Evolutionary conservation across 352 stramenopile species (phyloP), one percentile per base, ranked within the genome.

Genomic region (Thalassiosira exigua): DNA sequence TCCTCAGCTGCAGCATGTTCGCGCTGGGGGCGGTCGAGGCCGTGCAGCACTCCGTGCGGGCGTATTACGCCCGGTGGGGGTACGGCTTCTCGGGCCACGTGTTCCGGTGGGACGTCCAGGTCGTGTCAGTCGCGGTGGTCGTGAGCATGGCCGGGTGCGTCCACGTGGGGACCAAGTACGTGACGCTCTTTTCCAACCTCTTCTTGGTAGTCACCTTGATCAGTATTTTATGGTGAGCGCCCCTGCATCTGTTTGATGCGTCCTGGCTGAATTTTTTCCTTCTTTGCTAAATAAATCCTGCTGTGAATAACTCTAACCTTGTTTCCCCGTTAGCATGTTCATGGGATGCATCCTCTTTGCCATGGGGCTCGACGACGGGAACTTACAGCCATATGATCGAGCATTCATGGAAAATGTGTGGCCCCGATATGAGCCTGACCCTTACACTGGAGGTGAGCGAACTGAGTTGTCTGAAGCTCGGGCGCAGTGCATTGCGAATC

Each of bases 11-110:
- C 14, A 82, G 77, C 21, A 85, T 95, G 75, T 94, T 93, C 77
- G 79, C 90, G 0, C 68, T 95, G 24, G 91, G 91, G 21, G 86
- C 84, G 1, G 84, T 92, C 14, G 91, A 95, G 65, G 83, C 84
- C 22, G 75, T 95, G 36, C 85, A 90, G 59, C 74, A 73, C 22
- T 83, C 81, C 4, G 90, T 94, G 52, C 46, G 69, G 17, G 58
- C 58, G 7, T 74, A 73, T 64, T 73, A 78, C 39, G 60, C 70
- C 0, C 33, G 70, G 57, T 70, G 65, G 62, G 71, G 71, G 7
- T 78, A 78, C 50, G 69, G 70, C 21, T 79, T 75, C 44, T 67
- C 61, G 12, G 70, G 70, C 22, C 70, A 79, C 33, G 7, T 79
- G 9, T 79, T 79, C 42, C 62, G 21, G 4, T 69, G 54, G 14